phyloP scores from a whole-genome alignment of 495 filamentous ascomycete genomes.

The Paragyromitra xinjiangensis region DNA sequence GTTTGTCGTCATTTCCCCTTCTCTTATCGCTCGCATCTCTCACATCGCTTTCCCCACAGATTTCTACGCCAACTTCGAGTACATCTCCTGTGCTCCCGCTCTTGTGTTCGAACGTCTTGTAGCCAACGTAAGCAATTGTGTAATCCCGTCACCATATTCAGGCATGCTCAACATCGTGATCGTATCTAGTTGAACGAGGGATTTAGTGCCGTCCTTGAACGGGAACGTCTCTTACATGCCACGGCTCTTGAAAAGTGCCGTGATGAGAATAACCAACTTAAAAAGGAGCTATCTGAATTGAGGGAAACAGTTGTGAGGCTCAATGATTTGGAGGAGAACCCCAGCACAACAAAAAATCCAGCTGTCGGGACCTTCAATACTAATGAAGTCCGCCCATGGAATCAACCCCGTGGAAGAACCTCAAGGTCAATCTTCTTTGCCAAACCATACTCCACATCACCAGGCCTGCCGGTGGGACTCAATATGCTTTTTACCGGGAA shows the following conservation, averaged over 20 bases:
- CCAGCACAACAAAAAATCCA: neutral
- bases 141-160: neutral
- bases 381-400: neutral
- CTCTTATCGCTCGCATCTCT: neutral
- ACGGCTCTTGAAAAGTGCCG: neutral
- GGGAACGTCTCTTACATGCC: neutral
- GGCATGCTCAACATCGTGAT: neutral
- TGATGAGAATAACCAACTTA: constrained; percentile 4
- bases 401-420: neutral
- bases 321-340: neutral
- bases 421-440: neutral
- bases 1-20: neutral
- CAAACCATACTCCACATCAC: neutral
- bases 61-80: constrained; percentile 10
- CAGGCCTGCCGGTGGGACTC: neutral
- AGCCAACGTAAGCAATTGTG: constrained; percentile 8
- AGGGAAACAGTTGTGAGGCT: neutral
- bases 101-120: constrained; percentile 22
- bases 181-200: neutral
- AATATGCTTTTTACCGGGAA: too few species aligned
- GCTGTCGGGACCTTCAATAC: constrained; percentile 6
- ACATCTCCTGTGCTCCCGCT: neutral
- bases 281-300: neutral
- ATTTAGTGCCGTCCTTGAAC: neutral
- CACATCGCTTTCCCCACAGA: neutral